Percentiles rank a stretch among this genome's conserved stretches.
These are phyloP conservation scores for Xylariaceae sp. DNA, from an alignment of 2,329 filamentous ascomycete genomes.

Conservation along the genomic window DNA sequence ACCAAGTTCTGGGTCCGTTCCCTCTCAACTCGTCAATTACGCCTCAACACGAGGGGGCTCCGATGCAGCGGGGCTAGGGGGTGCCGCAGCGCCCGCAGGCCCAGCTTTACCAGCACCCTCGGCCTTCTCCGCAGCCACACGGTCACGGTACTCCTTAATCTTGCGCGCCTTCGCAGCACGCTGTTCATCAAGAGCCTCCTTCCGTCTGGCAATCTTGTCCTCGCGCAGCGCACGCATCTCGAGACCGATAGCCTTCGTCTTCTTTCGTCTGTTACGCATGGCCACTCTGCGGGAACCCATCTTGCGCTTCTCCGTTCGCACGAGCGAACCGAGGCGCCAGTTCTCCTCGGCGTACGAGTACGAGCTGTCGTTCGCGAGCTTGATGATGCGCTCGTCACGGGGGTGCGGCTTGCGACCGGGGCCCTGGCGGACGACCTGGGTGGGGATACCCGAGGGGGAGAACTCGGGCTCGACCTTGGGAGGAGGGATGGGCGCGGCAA, in stretches of 20 bases:
- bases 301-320: constrained; percentile 44
- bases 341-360: constrained; percentile 58
- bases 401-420: constrained; percentile 29
- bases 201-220: constrained; percentile 30
- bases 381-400: constrained; percentile 43
- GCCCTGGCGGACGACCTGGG: constrained; percentile 38
- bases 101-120: background rate
- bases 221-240: constrained; percentile 31
- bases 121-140: constrained; percentile 12
- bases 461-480: constrained; percentile 35
- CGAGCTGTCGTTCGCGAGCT: constrained; percentile 40
- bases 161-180: constrained; percentile 19
- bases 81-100: background rate
- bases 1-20: background rate
- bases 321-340: constrained; percentile 52
- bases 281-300: constrained; percentile 41
- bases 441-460: constrained; percentile 48
- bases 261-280: constrained; percentile 46
- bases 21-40: background rate
- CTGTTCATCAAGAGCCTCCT: constrained; percentile 30
- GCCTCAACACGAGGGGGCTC: constrained; percentile 5
- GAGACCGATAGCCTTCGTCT: constrained; percentile 26
- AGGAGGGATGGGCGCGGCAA: constrained; percentile 44
- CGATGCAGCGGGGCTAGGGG: background rate
- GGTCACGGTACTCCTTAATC: constrained; percentile 25